Base-by-base conservation (phyloP, 2,329 filamentous ascomycete genomes). In the Arthrobotrys megalospora region DNA sequence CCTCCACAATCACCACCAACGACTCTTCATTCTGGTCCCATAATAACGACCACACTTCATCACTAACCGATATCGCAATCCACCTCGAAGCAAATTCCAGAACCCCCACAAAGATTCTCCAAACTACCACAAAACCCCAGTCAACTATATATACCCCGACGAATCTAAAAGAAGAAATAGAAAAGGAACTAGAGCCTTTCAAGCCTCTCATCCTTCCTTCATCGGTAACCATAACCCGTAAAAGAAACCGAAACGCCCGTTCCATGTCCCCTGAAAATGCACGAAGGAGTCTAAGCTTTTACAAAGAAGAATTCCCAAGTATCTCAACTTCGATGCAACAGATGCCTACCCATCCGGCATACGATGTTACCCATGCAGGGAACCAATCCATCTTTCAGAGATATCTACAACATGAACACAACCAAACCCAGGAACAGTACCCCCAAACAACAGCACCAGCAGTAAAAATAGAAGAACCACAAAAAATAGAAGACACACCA, bases 331-430 rank as follows among this genome's bases (percentile, higher is more conserved):
- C 66, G 2, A 45, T 53, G 7, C 28, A 58, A 14, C 12, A 63
- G 14, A 47, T 78, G 62, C 43, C 67, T 8, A 14, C 10, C 7
- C 75, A 78, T 21, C 67, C 67, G 11, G 75, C 53, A 0, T 78
- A 78, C 28, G 24, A 78, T 11, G 24, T 28, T 2, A 28, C 24
- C 24, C 5, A 28, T 5, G 24, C 24, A 5, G 24, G 24, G 24
- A 28, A 28, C 24, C 24, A 28, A 28, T 28, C 24, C 24, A 28
- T 28, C 24, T 28, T 28, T 28, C 24, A 28, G 24, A 28, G 5
- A 28, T 28, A 28, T 28, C 24, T 28, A 28, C 24, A 28, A 28
- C 11, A 28, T 14, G 28, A 16, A n/a, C n/a, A n/a, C n/a, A n/a
- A n/a, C n/a, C n/a, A 34, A 16, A 19, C 28, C 45, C 11, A 28